Evolutionary conservation across 108 stramenopile genomes (phyloP), one percentile per base, ranked within the genome.

Genomic region (Cyclotella baltica): DNA sequence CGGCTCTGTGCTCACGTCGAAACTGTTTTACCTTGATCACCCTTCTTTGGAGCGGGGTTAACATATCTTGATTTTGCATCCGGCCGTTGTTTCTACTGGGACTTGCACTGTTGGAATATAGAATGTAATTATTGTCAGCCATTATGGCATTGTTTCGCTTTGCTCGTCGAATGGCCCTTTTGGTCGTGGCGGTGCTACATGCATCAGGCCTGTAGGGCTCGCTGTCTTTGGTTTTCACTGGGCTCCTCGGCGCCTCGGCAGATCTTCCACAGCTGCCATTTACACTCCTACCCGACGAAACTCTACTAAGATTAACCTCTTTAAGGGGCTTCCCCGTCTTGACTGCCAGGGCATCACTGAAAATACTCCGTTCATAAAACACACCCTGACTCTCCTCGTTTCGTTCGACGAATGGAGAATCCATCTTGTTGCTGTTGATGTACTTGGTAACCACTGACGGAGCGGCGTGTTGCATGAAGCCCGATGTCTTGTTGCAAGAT

Each of bases 381-480:
- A 1, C 13, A 34, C 59, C 33, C 13, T 34, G 30, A n/a, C 11
- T 34, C 13, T 31, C 15, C 13, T 13, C 34, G 1, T 16, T 33
- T 1, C 47, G 2, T 33, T 61, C 1, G 0, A 34, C 59, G 34
- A 61, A 31, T 4, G 30, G 59, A 34, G 59, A 61, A 61, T 61
- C 1, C 59, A 61, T 61, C 31, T 61, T 61, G 20, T 61, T 61
- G 31, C 15, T 34, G 33, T 61, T 61, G 33, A 61, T 61, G n/a
- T 61, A 61, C 33, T 61, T 61, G 1, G 59, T 61, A 30, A 61
- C 59, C 31, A 61, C 59, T 0, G 30, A 9, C 15, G 59, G 59
- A 30, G 59, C 59, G 0, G 33, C 59, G 34, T 61, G 31, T 22
- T 61, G 13, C 59, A 61, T 61, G 33, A 61, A 61, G 1, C 33